Percentiles rank a stretch among this genome's conserved stretches.
Evolutionary conservation across 1,284 basidiomycete genomes (phyloP).

Genomic region (Agroathelia rolfsii): DNA sequence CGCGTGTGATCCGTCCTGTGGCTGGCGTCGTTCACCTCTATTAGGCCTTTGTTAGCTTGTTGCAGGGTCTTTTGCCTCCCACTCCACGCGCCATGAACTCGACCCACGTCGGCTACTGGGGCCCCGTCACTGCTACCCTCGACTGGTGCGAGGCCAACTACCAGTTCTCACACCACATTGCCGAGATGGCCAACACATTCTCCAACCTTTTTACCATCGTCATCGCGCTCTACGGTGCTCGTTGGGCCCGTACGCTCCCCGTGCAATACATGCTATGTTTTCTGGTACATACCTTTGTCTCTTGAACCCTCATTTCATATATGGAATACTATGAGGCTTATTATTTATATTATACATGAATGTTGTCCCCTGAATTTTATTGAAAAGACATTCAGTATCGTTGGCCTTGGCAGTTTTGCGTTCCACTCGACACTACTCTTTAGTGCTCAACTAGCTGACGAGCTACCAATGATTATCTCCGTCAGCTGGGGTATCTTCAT

Average conservation of each 20-base stretch:
- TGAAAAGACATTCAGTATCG: constrained; percentile 49
- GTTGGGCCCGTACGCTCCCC: constrained; percentile 31
- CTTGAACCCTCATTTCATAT: constrained; percentile 1
- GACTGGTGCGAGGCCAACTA: constrained; percentile 71
- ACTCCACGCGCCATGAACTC: no score
- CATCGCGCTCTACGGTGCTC: constrained; percentile 37
- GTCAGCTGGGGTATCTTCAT: constrained; percentile 43
- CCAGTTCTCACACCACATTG: constrained; percentile 59
- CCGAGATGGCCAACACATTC: constrained; percentile 56
- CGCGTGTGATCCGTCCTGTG: no score
- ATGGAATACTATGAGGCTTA: background rate
- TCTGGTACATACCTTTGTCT: constrained; percentile 26
- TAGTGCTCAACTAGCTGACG: constrained; percentile 58
- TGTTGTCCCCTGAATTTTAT: background rate
- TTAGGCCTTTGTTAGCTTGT: no score
- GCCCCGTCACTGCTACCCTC: constrained; percentile 55
- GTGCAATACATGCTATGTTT: constrained; percentile 41
- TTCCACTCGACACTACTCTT: constrained; percentile 66
- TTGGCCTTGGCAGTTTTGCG: constrained; percentile 55
- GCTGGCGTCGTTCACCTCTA: no score
- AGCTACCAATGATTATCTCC: constrained; percentile 62
- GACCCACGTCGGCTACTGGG: constrained; percentile 37
- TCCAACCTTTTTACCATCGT: constrained; percentile 50
- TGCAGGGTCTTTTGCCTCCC: no score
- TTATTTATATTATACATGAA: background rate